phyloP scores from a whole-genome alignment of 352 stramenopile genomes.

The Phytophthora citrophthora region DNA sequence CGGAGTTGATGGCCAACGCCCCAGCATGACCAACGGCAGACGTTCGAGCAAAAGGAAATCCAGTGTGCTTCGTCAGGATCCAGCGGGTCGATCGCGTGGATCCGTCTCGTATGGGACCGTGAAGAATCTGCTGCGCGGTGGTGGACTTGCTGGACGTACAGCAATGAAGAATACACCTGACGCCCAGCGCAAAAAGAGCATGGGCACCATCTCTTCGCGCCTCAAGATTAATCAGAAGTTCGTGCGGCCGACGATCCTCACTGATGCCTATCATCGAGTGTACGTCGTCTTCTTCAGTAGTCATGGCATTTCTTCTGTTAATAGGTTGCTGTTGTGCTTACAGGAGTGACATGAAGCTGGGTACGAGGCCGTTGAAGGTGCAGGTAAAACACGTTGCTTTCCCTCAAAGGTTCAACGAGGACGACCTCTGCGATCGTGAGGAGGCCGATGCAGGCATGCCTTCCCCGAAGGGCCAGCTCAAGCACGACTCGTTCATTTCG shows the following conservation, averaged over 20 bases:
- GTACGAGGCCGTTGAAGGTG: slow-evolving; percentile 55
- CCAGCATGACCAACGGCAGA: slow-evolving; percentile 17
- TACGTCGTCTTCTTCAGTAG: slow-evolving; percentile 36
- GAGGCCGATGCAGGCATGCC: slow-evolving; percentile 62
- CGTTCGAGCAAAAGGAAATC: slow-evolving; percentile 32
- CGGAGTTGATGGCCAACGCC: slow-evolving; percentile 2
- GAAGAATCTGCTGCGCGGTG: slow-evolving; percentile 68
- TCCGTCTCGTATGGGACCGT: slow-evolving; percentile 64
- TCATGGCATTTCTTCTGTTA: background rate
- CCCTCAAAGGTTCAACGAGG: slow-evolving; percentile 33
- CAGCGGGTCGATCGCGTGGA: slow-evolving; percentile 30
- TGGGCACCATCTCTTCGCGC: slow-evolving; percentile 68
- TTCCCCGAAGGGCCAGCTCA: slow-evolving; percentile 59
- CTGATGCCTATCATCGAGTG: slow-evolving; percentile 72
- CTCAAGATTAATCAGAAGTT: slow-evolving; percentile 77
- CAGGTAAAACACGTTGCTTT: slow-evolving; percentile 61
- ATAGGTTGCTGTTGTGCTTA: slow-evolving; percentile 16
- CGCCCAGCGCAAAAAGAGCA: slow-evolving; percentile 53
- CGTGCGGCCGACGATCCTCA: slow-evolving; percentile 63
- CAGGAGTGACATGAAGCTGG: slow-evolving; percentile 79
- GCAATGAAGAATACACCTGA: slow-evolving; percentile 40
- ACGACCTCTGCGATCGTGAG: slow-evolving; percentile 25
- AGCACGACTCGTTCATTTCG: slow-evolving; percentile 52
- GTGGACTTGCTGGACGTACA: slow-evolving; percentile 45
- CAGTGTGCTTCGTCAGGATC: slow-evolving; percentile 12